Base-by-base conservation (phyloP, 257 asterid genomes). In the Nicotiana tabacum region DNA sequence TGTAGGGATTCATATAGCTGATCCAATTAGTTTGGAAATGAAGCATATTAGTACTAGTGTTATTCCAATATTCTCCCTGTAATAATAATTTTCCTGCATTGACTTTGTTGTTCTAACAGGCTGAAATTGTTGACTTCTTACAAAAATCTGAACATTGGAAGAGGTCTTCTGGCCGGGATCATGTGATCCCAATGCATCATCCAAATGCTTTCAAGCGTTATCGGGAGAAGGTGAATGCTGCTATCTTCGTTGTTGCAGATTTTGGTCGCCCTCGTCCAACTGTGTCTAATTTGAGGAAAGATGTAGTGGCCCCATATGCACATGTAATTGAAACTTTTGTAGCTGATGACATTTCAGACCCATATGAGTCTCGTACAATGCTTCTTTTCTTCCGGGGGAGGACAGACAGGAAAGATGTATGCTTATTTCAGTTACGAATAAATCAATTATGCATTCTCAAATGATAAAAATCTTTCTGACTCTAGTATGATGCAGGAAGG, bases 321-420 rank as follows among this genome's bases (percentile, higher is more conserved):
- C 97, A 95, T 82, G 89, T 95, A 90, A 91, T 95, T 10, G 94
- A 92, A 57, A 84, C 99, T 12, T 95, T 88, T 78, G 51, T 48
- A 27, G 83, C 70, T 55, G 98, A 94, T 33, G 85, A 92, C 61
- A 70, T 16, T 39, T 81, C 89, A 48, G 91, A 92, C 86, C 94
- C 98, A 4, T 95, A 83, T 8, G 88, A 85, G 64, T 89, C 96
- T 82, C 98, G 98, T 60, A 84, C 82, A 66, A 92, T 91, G 0
- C 99, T 95, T 70, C 93, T 94, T 60, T 95, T 90, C 91, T 95
- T 95, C 89, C 90, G 97, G 9, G 98, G 99, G 82, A 90, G 97
- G 86, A 94, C 98, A 24, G 61, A 86, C 62, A 92, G 99, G 83
- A 94, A 95, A 88, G 99, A 91, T 83, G 99, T 95, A 91, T 32